phyloP scores from a whole-genome alignment of 345 rosid species.

The Citropsis articulata region DNA sequence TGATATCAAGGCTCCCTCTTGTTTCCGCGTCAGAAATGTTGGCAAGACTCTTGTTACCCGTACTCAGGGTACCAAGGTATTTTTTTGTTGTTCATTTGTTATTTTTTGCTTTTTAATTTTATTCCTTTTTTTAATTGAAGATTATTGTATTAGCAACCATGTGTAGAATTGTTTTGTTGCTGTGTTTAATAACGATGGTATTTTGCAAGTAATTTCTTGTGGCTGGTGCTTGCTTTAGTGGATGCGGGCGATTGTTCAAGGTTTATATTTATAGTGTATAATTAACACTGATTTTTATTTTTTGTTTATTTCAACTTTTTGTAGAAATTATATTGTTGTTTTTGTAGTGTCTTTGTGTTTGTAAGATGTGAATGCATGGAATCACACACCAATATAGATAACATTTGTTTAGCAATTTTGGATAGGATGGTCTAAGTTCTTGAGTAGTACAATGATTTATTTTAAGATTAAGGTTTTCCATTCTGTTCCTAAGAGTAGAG shows the following conservation, averaged over 20 bases:
- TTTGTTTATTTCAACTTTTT: too few species aligned
- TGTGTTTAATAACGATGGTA: background rate
- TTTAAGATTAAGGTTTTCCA: background rate
- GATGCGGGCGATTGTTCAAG: background rate
- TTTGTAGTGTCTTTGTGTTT: background rate
- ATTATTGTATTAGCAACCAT: background rate
- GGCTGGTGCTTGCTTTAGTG: background rate
- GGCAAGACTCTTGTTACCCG: conserved; percentile 92
- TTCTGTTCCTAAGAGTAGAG: background rate
- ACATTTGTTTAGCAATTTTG: background rate
- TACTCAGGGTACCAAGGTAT: conserved; percentile 96
- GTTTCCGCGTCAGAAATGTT: conserved; percentile 56
- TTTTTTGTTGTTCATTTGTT: background rate
- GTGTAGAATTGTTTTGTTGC: background rate
- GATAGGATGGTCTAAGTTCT: background rate
- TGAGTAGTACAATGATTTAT: background rate
- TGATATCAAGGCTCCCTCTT: conserved; percentile 89
- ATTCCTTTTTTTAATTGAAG: background rate
- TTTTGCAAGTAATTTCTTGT: background rate
- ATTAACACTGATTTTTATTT: background rate
- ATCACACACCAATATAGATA: background rate
- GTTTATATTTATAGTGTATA: background rate
- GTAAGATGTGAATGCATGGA: background rate
- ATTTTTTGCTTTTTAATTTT: background rate
- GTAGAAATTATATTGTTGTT: background rate